Conservation (phyloP, 2,329 filamentous ascomycete species). For the Diaporthe nobilis region DNA sequence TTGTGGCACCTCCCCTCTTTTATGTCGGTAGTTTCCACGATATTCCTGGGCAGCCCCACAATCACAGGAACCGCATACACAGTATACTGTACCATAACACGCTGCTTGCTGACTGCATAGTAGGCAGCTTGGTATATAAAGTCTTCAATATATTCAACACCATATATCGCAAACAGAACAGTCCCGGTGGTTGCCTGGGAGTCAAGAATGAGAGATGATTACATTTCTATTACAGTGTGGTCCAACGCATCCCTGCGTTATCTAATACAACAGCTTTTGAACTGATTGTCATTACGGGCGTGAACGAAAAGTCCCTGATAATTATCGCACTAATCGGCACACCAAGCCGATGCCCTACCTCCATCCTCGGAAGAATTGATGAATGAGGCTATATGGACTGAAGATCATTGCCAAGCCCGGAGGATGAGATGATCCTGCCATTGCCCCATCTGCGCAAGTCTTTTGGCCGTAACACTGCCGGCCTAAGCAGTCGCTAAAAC, state of each 20-base stretch:
- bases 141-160: too few species aligned
- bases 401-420: neutral
- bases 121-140: too few species aligned
- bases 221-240: neutral
- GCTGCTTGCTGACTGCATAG: neutral
- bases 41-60: neutral
- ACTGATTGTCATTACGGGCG: too few species aligned
- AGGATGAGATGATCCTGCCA: neutral
- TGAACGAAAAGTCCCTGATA: neutral
- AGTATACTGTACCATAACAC: neutral
- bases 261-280: too few species aligned
- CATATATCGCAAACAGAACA: too few species aligned
- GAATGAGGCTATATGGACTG: neutral
- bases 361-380: neutral
- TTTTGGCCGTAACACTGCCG: neutral
- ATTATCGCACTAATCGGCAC: neutral
- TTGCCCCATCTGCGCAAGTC: neutral
- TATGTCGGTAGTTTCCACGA: neutral
- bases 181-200: too few species aligned
- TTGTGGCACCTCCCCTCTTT: conserved; percentile 17
- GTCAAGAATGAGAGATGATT: too few species aligned
- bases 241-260: too few species aligned
- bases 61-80: neutral
- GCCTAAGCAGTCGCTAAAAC: neutral
- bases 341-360: neutral